phyloP scores from a whole-genome alignment of 2,329 filamentous ascomycete genomes.

The Neopestalotiopsis clavispora region DNA sequence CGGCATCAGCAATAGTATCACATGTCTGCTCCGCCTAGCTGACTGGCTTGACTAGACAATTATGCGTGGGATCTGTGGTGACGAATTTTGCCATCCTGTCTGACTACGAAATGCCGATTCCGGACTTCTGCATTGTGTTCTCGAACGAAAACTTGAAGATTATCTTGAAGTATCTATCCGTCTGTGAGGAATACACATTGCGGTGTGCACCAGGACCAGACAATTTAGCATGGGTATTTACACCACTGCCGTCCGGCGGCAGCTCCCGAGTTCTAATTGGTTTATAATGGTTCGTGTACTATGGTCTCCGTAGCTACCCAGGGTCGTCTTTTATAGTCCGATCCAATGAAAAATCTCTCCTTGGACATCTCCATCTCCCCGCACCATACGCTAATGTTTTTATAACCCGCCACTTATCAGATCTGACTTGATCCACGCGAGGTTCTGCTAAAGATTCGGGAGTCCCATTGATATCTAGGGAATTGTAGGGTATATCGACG shows the following conservation, averaged over 20 bases:
- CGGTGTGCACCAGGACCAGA: constrained; percentile 14
- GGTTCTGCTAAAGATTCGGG: background rate
- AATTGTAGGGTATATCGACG: background rate
- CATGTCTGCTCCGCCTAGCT: too few relatives aligned
- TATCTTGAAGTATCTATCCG: too few relatives aligned
- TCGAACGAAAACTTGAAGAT: too few relatives aligned
- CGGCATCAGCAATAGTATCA: too few relatives aligned
- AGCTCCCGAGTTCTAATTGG: constrained; percentile 30
- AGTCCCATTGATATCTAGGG: background rate
- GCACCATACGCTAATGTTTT: background rate
- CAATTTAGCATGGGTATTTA: constrained; percentile 10
- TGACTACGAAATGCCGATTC: too few relatives aligned
- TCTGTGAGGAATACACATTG: constrained; percentile 5
- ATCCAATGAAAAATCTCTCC: constrained; percentile 20
- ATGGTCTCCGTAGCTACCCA: background rate
- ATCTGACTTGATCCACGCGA: background rate
- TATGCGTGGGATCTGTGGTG: too few relatives aligned
- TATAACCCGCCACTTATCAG: background rate
- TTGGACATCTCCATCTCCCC: background rate
- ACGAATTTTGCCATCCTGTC: too few relatives aligned
- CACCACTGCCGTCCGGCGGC: constrained; percentile 25
- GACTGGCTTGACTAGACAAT: too few relatives aligned
- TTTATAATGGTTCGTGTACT: background rate
- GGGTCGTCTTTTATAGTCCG: constrained; percentile 3
- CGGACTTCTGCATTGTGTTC: too few relatives aligned